phyloP scores from a whole-genome alignment of 208 protist genomes.

The Strigomonas culicis region DNA sequence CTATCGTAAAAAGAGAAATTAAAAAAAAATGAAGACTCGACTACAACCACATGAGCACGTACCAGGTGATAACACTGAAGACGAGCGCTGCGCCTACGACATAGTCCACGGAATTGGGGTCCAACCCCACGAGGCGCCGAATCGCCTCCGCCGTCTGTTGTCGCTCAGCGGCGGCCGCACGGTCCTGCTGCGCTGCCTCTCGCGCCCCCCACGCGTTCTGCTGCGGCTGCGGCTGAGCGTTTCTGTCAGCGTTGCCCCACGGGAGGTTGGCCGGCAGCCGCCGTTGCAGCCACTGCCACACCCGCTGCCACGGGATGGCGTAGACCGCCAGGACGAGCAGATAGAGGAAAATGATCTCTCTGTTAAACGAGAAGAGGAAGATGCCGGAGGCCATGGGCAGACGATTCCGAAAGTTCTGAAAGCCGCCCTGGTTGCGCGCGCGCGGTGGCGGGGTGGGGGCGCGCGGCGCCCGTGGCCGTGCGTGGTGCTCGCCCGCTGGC shows the following conservation, averaged over 20 bases:
- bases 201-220: no score
- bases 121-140: not conserved
- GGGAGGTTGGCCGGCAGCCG: no score
- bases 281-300: not conserved
- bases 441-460: slow-evolving; percentile 39
- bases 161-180: not conserved
- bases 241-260: no score
- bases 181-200: no score
- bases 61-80: not conserved
- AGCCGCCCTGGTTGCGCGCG: slow-evolving; percentile 13
- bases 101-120: not conserved
- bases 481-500: slow-evolving; percentile 19
- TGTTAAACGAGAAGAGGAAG: slow-evolving; percentile 37
- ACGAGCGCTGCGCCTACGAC: not conserved
- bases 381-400: not conserved
- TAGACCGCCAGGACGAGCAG: slow-evolving; percentile 30
- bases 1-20: not conserved
- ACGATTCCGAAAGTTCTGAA: slow-evolving; percentile 9
- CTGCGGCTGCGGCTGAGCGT: no score
- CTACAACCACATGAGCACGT: no score
- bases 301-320: slow-evolving; percentile 25
- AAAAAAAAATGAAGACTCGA: no score
- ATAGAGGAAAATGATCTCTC: slow-evolving; percentile 29
- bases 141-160: not conserved
- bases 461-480: slow-evolving; percentile 39